Percentiles rank a stretch among this genome's conserved stretches.
phyloP scores from a whole-genome alignment of 2,329 filamentous ascomycete genomes.

The Aspergillus texensis region DNA sequence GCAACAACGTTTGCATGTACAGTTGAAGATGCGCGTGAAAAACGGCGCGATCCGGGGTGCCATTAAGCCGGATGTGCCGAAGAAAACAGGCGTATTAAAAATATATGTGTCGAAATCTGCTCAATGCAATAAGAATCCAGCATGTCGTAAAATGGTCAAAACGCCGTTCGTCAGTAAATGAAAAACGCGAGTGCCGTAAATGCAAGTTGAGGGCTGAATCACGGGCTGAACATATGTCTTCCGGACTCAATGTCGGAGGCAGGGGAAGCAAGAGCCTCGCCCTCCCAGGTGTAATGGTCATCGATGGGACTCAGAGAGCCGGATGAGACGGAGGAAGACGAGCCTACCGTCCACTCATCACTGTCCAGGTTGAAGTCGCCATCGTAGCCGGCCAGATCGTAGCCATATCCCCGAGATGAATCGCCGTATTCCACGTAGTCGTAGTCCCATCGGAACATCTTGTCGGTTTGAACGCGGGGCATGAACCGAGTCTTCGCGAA shows the following conservation, averaged over 20 bases:
- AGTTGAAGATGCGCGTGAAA: conserved; percentile 25
- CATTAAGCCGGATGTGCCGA: conserved; percentile 19
- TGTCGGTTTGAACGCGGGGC: conserved; percentile 79
- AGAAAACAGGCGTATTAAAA: conserved; percentile 38
- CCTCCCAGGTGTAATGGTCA: conserved; percentile 55
- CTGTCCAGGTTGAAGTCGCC: conserved; percentile 65
- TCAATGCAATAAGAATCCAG: conserved; percentile 41
- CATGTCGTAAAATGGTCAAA: conserved; percentile 40
- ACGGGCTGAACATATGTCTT: conserved; percentile 32
- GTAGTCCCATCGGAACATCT: conserved; percentile 91
- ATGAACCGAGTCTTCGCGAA: conserved; percentile 78
- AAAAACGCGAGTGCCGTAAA: conserved; percentile 29
- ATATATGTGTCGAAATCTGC: conserved; percentile 42
- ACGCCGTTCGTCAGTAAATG: conserved; percentile 40
- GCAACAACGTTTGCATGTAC: conserved; percentile 40
- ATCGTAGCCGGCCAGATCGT: conserved; percentile 60
- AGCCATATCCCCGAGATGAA: conserved; percentile 52
- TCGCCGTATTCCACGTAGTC: conserved; percentile 89
- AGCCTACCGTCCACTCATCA: conserved; percentile 89
- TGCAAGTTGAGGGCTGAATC: conserved; percentile 22
- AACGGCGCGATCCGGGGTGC: conserved; percentile 16
- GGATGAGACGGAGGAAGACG: conserved; percentile 74
- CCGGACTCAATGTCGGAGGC: conserved; percentile 44
- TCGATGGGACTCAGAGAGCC: conserved; percentile 65
- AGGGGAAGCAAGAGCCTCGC: conserved; percentile 40